Evolutionary conservation across 352 stramenopile genomes (phyloP), one percentile per base, ranked within the genome.

Genomic region (Aphanomyces cochlioides): DNA sequence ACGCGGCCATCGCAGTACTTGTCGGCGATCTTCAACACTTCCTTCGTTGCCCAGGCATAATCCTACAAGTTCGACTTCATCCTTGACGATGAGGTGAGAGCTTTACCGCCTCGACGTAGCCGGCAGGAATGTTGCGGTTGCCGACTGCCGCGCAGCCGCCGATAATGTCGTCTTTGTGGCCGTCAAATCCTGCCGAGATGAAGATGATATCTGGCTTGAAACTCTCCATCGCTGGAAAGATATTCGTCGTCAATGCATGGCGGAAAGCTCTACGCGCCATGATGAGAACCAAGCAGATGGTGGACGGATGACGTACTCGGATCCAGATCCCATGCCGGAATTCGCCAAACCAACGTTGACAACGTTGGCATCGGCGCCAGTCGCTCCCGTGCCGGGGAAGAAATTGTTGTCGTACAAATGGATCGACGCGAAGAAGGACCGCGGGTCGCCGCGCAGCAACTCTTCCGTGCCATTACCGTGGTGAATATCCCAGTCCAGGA

Each of bases 401-500:
- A 90, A 95, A 71, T 82, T 78, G 3, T 84, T 83, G 7, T 81
- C 88, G 72, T 92, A 91, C 54, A 95, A 56, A 64, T 95, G 87
- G 47, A 95, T 88, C 3, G 87, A 95, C 17, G 81, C 80, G 65
- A 95, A 95, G 72, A 95, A 93, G 5, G 81, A 83, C 59, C 92
- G 81, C n/a, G 84, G 75, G 50, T 93, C 87, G 48, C 90, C 84
- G 47, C 85, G 84, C 15, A 96, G 78, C 47, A 96, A 65, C 74
- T 96, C 88, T 54, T 99, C 96, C 3, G 97, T 99, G 43, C 97
- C 97, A 80, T 99, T 99, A 40, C 97, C 90, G 73, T 99, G 97
- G 74, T 99, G 97, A 34, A 99, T 98, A 75, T 99, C 97, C 89
- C 98, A 99, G 78, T 99, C 97, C 36, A 99, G 83, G 65, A 99